phyloP scores from a whole-genome alignment of 1,139 yeast species.

The Taphrina wiesneri region DNA sequence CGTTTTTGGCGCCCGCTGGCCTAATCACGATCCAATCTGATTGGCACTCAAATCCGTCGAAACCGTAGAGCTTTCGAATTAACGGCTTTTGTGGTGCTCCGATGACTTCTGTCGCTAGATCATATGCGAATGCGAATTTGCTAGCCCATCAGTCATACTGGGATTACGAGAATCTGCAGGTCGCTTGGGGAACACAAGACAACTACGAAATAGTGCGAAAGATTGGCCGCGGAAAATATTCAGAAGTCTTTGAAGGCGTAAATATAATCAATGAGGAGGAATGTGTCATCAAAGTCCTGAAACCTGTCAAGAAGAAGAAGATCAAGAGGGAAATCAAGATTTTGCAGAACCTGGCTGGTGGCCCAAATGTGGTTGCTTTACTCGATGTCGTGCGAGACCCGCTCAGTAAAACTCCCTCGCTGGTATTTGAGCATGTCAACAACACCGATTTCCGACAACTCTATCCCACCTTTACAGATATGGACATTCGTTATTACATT shows the following conservation, averaged over 20 bases:
- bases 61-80: not conserved
- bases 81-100: not conserved
- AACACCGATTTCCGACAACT: conserved; percentile 87
- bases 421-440: conserved; percentile 86
- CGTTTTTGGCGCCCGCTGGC: not conserved
- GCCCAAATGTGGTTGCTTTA: conserved; percentile 78
- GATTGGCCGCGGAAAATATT: conserved; percentile 95
- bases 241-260: conserved; percentile 88
- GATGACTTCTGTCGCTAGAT: conserved; percentile 67
- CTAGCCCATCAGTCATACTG: conserved; percentile 81
- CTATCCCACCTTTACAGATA: conserved; percentile 83
- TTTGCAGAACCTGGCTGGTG: conserved; percentile 80
- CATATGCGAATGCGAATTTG: conserved; percentile 82
- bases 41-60: too few species aligned
- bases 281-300: conserved; percentile 85
- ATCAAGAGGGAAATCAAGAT: conserved; percentile 93
- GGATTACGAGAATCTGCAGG: conserved; percentile 73
- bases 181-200: conserved; percentile 64
- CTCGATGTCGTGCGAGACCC: conserved; percentile 90
- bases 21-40: too few species aligned
- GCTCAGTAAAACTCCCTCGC: conserved; percentile 85
- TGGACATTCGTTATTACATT: conserved; percentile 85
- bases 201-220: conserved; percentile 88
- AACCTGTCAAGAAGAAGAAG: conserved; percentile 95
- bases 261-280: conserved; percentile 49